These are phyloP conservation scores for Madurella fahalii DNA, from an alignment of 2,329 filamentous ascomycete species.

Conservation along the genomic window DNA sequence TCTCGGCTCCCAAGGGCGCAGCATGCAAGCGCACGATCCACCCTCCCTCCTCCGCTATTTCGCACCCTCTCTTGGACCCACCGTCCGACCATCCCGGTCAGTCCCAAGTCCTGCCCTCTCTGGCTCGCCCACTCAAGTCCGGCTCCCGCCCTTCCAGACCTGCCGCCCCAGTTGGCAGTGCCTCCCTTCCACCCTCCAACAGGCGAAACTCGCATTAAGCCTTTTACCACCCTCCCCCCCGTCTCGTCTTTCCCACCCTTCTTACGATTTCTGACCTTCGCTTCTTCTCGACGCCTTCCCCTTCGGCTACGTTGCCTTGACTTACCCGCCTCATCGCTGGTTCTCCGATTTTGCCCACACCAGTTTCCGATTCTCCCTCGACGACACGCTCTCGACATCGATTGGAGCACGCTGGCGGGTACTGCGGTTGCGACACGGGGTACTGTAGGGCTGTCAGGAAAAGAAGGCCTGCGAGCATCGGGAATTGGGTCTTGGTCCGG, in stretches of 20 bases:
- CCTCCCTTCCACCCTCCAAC: constrained; percentile 21
- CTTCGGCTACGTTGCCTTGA: not conserved
- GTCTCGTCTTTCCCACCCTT: constrained; percentile 16
- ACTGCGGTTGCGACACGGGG: constrained; percentile 22
- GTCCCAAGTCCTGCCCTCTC: constrained; percentile 14
- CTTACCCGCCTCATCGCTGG: constrained; percentile 12
- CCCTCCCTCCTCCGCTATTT: constrained; percentile 16
- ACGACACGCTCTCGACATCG: constrained; percentile 15
- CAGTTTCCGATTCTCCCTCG: constrained; percentile 9
- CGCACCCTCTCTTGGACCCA: constrained; percentile 9
- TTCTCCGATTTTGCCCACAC: constrained; percentile 5
- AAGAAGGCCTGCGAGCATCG: not conserved
- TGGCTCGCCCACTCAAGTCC: constrained; percentile 20
- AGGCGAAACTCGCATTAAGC: constrained; percentile 21
- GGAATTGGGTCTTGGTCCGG: not conserved
- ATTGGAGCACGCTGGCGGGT: constrained; percentile 26
- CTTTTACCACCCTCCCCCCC: constrained; percentile 17
- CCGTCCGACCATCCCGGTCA: constrained; percentile 22
- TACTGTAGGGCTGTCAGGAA: not conserved
- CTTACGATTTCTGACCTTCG: constrained; percentile 18
- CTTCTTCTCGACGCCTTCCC: constrained; percentile 18
- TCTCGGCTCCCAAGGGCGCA: constrained; percentile 10
- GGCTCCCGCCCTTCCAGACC: constrained; percentile 18
- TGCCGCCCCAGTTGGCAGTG: constrained; percentile 22
- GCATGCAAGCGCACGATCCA: constrained; percentile 22